These are phyloP conservation scores for Aschersonia sp. DNA, from an alignment of 2,329 filamentous ascomycete genomes.

Conservation along the genomic window DNA sequence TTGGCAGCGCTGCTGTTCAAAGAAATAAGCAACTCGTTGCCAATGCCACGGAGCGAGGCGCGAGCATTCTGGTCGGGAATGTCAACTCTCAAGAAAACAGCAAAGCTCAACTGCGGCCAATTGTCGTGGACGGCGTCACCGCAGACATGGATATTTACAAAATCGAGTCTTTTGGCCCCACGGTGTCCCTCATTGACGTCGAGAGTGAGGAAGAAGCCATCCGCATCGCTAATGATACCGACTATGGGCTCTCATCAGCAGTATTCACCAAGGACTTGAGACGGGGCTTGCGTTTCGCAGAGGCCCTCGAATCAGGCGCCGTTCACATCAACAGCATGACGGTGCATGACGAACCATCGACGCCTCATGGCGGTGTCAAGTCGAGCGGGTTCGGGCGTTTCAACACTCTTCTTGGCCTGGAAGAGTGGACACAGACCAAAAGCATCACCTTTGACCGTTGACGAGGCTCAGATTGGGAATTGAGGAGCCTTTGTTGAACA, in stretches of 20 bases:
- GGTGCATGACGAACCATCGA: slow-evolving; percentile 46
- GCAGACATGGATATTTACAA: slow-evolving; percentile 59
- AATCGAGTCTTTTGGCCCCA: slow-evolving; percentile 66
- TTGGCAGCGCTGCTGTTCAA: slow-evolving; percentile 49
- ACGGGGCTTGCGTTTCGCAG: slow-evolving; percentile 43
- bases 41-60: slow-evolving; percentile 57
- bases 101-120: slow-evolving; percentile 38
- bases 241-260: slow-evolving; percentile 58
- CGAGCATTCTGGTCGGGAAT: slow-evolving; percentile 28
- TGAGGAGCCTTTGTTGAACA: no score
- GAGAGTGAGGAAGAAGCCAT: slow-evolving; percentile 60
- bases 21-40: slow-evolving; percentile 54
- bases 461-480: neutral
- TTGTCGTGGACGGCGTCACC: slow-evolving; percentile 51
- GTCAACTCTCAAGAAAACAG: slow-evolving; percentile 15
- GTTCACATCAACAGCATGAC: slow-evolving; percentile 55
- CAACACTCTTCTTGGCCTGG: slow-evolving; percentile 33
- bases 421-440: slow-evolving; percentile 51
- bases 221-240: slow-evolving; percentile 63
- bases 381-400: slow-evolving; percentile 50
- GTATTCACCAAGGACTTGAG: slow-evolving; percentile 60
- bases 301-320: slow-evolving; percentile 49
- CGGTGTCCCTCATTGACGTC: slow-evolving; percentile 52
- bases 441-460: slow-evolving; percentile 41
- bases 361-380: slow-evolving; percentile 56